Base-by-base conservation (phyloP, 768 basidiomycete genomes). In the Sutorius australiensis region DNA sequence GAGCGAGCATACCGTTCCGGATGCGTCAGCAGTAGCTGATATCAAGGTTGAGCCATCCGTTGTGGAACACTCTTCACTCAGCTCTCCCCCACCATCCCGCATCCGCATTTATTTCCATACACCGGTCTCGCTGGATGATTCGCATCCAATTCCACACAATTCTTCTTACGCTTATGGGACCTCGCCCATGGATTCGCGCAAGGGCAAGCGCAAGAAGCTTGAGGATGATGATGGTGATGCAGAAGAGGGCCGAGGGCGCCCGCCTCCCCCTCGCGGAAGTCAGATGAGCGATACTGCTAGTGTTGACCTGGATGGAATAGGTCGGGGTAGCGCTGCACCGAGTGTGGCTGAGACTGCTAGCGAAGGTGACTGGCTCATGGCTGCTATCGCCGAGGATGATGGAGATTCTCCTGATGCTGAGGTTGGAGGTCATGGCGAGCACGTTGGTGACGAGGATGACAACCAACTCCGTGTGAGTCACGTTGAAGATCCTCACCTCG, bases 41-140 rank as follows among this genome's bases (percentile, higher is more conserved):
- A 68, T 66, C 59, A 70, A 69, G 46, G 56, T 49, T 46, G 71
- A 69, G 59, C 54, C 63, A 38, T 39, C 62, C 50, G 46, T 44
- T 39, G 67, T 58, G 45, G 63, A 68, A 54, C 62, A 69, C 57
- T 62, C 64, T 34, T 60, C 62, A 10, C 70, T 72, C 55, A 61
- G 61, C 54, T 73, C 72, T 67, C 80, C 63, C 69, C 85, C 71
- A 72, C 86, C 88, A 33, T 90, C 90, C 40, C 86, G 91, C 57
- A 84, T 93, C 62, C 87, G 90, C 63, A 89, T 93, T 52, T 93
- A 93, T 75, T 93, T 93, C 77, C 90, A 92, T 74, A 92, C 90
- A 24, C 91, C 90, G 55, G 87, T 87, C 57, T 82, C 87, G 58
- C 79, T 85, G 64, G 89, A 90, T 74, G 89, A 91, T 71, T 79